Conservation (phyloP, 306 rosid species). For the Neltuma alba region DNA sequence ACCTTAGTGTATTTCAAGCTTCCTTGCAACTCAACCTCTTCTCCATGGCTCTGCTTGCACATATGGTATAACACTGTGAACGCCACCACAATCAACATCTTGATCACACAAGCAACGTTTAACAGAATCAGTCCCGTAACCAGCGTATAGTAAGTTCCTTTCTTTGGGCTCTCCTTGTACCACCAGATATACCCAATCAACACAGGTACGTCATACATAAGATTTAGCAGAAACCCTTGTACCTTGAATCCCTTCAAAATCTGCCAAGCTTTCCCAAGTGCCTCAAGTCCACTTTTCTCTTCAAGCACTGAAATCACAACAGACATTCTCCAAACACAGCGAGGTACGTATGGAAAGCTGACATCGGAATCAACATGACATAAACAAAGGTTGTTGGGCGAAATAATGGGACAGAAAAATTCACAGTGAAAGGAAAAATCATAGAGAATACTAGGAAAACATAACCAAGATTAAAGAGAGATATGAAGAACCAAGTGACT, state of each 20-base stretch:
- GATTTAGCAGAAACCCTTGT: constrained; percentile 29
- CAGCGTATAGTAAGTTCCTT: not conserved
- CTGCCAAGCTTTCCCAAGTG: constrained; percentile 36
- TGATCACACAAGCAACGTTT: not conserved
- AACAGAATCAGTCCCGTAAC: not conserved
- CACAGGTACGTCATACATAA: constrained; percentile 12
- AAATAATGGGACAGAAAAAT: not conserved
- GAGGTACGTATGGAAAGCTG: constrained; percentile 10
- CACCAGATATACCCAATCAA: not conserved
- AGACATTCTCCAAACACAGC: constrained; percentile 33
- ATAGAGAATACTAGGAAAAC: not conserved
- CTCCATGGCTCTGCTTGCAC: constrained; percentile 42
- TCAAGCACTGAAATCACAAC: constrained; percentile 31
- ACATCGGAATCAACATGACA: not conserved
- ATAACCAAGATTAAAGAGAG: not conserved
- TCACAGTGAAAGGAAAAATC: not conserved
- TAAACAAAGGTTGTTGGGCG: not conserved
- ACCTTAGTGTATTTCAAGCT: constrained; percentile 8
- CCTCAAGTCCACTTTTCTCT: constrained; percentile 37
- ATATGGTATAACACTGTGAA: constrained; percentile 36
- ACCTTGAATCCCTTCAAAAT: constrained; percentile 26
- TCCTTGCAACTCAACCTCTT: constrained; percentile 35
- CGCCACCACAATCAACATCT: constrained; percentile 3
- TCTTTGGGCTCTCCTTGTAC: not conserved
- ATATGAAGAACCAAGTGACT: not conserved